Evolutionary conservation across 2,329 filamentous ascomycete genomes (phyloP).

Genomic region (Aspergillus sp.): DNA sequence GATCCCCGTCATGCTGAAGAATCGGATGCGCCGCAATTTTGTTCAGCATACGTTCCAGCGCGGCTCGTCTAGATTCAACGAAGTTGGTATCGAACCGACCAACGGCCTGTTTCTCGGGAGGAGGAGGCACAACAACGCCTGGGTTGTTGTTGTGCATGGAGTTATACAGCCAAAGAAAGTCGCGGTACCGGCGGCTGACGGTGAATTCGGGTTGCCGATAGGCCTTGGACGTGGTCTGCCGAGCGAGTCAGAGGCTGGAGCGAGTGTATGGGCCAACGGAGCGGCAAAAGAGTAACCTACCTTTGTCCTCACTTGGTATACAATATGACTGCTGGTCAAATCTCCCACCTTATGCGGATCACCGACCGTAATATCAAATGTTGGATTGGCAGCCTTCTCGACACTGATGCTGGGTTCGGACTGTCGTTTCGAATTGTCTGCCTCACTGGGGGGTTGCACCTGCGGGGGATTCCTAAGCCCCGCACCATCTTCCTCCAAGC

Average conservation of each 20-base stretch:
- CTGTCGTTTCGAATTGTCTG: constrained; percentile 48
- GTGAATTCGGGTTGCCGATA: constrained; percentile 91
- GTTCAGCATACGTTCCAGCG: constrained; percentile 96
- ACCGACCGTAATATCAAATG: constrained; percentile 85
- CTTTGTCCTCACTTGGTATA: constrained; percentile 93
- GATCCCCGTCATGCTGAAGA: constrained; percentile 85
- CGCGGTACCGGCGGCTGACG: constrained; percentile 88
- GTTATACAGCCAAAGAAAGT: constrained; percentile 97
- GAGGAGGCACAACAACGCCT: constrained; percentile 89
- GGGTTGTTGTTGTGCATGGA: constrained; percentile 92
- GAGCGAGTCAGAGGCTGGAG: constrained; percentile 11
- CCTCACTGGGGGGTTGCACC: constrained; percentile 50
- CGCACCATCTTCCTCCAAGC: constrained; percentile 68
- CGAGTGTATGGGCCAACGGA: not conserved
- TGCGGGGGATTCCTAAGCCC: constrained; percentile 62
- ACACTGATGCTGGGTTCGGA: constrained; percentile 78
- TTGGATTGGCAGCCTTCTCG: constrained; percentile 90
- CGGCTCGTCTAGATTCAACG: constrained; percentile 85
- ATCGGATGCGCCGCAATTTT: constrained; percentile 87
- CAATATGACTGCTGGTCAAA: constrained; percentile 93
- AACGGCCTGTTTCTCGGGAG: constrained; percentile 96
- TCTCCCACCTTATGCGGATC: constrained; percentile 98
- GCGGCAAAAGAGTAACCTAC: constrained; percentile 46
- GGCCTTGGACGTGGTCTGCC: constrained; percentile 87
- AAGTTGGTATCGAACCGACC: constrained; percentile 96